Percentiles rank a stretch among this genome's conserved stretches.
These are phyloP conservation scores for Backusella liffmaniae DNA, from an alignment of 192 early-diverging fungal genomes.

Conservation along the genomic window DNA sequence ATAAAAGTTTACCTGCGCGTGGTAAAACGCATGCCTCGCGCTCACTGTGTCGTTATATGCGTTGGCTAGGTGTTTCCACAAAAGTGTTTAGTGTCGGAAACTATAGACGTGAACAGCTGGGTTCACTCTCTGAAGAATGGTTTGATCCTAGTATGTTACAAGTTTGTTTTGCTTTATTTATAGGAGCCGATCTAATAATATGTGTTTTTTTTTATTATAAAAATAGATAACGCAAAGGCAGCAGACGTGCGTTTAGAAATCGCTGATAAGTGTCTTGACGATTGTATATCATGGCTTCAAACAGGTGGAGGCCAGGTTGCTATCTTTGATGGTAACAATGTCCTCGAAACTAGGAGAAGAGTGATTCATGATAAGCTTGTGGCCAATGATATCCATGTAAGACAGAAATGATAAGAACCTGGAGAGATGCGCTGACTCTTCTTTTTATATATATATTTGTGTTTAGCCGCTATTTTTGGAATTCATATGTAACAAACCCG, in stretches of 20 bases:
- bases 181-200: neutral
- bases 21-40: conserved; percentile 93
- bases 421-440: neutral
- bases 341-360: conserved; percentile 59
- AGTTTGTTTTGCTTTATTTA: neutral
- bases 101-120: conserved; percentile 85
- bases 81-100: conserved; percentile 96
- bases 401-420: neutral
- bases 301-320: conserved; percentile 71
- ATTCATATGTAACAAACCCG: conserved; percentile 56
- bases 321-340: conserved; percentile 76
- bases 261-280: conserved; percentile 66
- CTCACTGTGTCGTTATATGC: conserved; percentile 85
- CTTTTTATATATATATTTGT: neutral
- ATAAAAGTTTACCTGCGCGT: conserved; percentile 72
- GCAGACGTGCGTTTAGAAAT: conserved; percentile 51
- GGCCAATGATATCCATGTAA: conserved; percentile 49
- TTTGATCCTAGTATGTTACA: conserved; percentile 67
- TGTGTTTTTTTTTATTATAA: neutral
- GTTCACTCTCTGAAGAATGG: conserved; percentile 64
- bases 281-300: conserved; percentile 66
- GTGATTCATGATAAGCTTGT: conserved; percentile 57
- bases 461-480: conserved; percentile 39
- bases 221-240: conserved; percentile 40
- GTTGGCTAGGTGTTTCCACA: conserved; percentile 92